phyloP scores from a whole-genome alignment of 129 eudicot species.

The Escallonia rubra region DNA sequence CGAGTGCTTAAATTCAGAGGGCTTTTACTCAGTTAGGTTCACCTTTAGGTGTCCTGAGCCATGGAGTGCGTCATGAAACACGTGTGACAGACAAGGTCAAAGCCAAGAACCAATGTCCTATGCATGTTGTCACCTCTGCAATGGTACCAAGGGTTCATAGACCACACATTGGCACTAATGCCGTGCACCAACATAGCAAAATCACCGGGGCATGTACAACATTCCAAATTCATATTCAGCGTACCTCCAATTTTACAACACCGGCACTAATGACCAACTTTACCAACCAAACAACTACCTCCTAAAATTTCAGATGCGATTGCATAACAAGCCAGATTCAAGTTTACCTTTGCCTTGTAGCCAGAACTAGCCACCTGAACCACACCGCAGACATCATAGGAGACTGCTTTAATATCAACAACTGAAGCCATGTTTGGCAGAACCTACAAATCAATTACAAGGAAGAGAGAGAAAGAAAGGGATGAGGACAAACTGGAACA shows the following conservation, averaged over 20 bases:
- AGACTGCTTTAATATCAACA: slow-evolving; percentile 79
- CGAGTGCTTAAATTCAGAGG: too few species aligned
- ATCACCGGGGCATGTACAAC: too few species aligned
- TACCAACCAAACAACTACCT: slow-evolving; percentile 3
- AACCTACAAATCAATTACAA: slow-evolving; percentile 41
- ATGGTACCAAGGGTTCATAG: too few species aligned
- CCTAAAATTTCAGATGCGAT: neutral
- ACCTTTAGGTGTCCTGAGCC: too few species aligned
- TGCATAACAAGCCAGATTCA: neutral
- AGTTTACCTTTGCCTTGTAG: slow-evolving; percentile 67
- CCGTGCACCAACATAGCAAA: too few species aligned
- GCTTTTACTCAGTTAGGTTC: too few species aligned
- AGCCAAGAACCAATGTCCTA: too few species aligned
- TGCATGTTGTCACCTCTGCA: too few species aligned
- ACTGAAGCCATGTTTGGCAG: slow-evolving; percentile 94
- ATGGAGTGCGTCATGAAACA: too few species aligned
- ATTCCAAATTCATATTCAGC: too few species aligned
- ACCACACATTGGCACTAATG: too few species aligned
- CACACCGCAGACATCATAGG: slow-evolving; percentile 85
- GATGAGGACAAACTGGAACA: neutral
- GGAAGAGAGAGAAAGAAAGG: slow-evolving; percentile 8
- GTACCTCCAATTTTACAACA: neutral
- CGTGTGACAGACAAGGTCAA: too few species aligned
- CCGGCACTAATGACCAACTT: slow-evolving; percentile 3
- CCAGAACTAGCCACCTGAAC: slow-evolving; percentile 66